phyloP scores from a whole-genome alignment of 2,329 filamentous ascomycete genomes.

The Fusarium equiseti region DNA sequence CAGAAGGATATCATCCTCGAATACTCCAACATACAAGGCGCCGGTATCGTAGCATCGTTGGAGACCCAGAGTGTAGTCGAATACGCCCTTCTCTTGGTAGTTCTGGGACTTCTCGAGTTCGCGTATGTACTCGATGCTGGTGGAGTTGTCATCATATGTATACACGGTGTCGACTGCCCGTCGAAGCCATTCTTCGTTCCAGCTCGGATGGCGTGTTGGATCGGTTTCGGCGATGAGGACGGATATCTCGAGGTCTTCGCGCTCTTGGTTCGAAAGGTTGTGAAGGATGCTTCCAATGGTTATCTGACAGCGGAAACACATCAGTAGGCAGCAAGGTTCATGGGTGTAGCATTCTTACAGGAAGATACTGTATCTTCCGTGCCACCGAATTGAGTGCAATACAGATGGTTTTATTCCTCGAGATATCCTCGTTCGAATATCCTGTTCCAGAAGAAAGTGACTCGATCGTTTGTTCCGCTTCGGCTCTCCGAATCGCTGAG shows the following conservation, averaged over 20 bases:
- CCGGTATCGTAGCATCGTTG: slow-evolving; percentile 16
- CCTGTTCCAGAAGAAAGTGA: background rate
- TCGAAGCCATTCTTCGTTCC: slow-evolving; percentile 19
- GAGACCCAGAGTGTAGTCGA: slow-evolving; percentile 13
- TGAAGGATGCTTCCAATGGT: slow-evolving; percentile 24
- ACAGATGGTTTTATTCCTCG: slow-evolving; percentile 12
- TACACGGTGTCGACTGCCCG: slow-evolving; percentile 15
- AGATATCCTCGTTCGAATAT: rapidly evolving
- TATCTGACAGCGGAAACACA: background rate
- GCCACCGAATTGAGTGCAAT: slow-evolving; percentile 17
- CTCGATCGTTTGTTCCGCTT: slow-evolving; percentile 1
- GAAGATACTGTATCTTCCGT: slow-evolving; percentile 25
- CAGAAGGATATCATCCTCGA: slow-evolving; percentile 24
- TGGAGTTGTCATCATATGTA: slow-evolving; percentile 2
- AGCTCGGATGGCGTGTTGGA: slow-evolving; percentile 12
- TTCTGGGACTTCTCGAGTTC: background rate
- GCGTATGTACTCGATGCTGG: background rate
- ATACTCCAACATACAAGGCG: slow-evolving; percentile 15
- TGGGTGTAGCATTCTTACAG: background rate
- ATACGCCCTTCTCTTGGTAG: slow-evolving; percentile 21
- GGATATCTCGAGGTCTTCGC: slow-evolving; percentile 17
- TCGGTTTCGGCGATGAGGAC: slow-evolving; percentile 25
- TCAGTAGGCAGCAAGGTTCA: background rate
- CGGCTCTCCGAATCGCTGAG: background rate
- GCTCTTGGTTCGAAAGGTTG: slow-evolving; percentile 11